Evolutionary conservation across 164 flowering plant species (phyloP).

Genomic region (Stephania japonica): DNA sequence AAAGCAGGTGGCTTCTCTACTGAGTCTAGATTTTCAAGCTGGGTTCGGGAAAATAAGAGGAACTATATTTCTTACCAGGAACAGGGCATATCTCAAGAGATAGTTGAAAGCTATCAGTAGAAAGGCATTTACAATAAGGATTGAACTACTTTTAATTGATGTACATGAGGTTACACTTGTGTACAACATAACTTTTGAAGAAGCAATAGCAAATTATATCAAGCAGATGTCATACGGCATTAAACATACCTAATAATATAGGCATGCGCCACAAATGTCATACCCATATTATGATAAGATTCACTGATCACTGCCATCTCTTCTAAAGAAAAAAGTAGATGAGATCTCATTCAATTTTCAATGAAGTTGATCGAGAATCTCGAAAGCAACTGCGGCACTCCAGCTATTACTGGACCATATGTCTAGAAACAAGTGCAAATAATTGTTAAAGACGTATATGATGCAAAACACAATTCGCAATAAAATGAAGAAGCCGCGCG

Average conservation of each 20-base stretch:
- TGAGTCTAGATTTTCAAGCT: background rate
- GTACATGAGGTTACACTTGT: no score
- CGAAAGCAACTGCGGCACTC: constrained; percentile 65
- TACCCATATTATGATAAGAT: background rate
- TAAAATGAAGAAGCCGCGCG: background rate
- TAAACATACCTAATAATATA: background rate
- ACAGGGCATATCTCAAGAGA: no score
- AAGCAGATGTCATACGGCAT: no score
- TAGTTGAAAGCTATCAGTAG: no score
- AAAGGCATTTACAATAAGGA: no score
- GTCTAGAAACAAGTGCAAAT: constrained; percentile 27
- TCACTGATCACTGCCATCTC: background rate
- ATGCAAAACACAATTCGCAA: background rate
- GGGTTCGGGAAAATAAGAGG: background rate
- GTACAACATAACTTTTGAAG: no score
- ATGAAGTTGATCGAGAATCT: constrained; percentile 56
- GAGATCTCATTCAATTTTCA: constrained; percentile 16
- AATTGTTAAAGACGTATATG: background rate
- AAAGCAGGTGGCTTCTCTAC: background rate
- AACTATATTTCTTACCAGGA: no score
- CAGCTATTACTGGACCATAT: constrained; percentile 66
- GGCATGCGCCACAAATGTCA: background rate
- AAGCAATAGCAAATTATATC: no score
- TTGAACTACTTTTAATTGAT: no score
- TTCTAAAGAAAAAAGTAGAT: background rate